Conservation (phyloP, 805 yeast genomes). For the Candida morakotiae region DNA sequence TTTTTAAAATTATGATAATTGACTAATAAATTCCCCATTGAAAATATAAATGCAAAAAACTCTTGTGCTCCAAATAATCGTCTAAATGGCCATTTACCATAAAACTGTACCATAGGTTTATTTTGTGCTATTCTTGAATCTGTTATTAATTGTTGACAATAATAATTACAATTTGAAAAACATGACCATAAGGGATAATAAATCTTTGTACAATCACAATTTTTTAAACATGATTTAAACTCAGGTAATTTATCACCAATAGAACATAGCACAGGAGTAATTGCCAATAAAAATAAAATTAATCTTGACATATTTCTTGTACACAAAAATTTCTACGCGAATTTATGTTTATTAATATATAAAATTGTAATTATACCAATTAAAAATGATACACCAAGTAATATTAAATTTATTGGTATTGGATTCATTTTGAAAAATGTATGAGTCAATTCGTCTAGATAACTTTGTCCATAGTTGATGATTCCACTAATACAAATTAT, state of each 20-base stretch:
- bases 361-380: conserved; percentile 40
- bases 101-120: conserved; percentile 33
- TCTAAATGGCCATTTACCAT: conserved; percentile 42
- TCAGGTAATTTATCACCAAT: conserved; percentile 10
- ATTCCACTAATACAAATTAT: conserved; percentile 51
- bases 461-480: conserved; percentile 44
- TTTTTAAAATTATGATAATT: conserved; percentile 27
- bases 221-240: conserved; percentile 7
- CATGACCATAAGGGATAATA: conserved; percentile 31
- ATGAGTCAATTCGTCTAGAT: conserved; percentile 48
- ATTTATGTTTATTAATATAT: conserved; percentile 27
- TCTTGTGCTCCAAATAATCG: conserved; percentile 36
- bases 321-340: not conserved
- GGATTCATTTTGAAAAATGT: conserved; percentile 53
- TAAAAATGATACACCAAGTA: conserved; percentile 36
- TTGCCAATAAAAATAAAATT: not conserved
- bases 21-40: conserved; percentile 32
- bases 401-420: conserved; percentile 41
- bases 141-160: conserved; percentile 35
- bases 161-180: conserved; percentile 32
- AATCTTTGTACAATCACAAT: conserved; percentile 4
- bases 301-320: not conserved
- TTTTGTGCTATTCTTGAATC: conserved; percentile 15
- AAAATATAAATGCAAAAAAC: conserved; percentile 29
- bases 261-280: not conserved